Evolutionary conservation across 2,329 filamentous ascomycete species (phyloP).

Genomic region (Huntiella omanensis): DNA sequence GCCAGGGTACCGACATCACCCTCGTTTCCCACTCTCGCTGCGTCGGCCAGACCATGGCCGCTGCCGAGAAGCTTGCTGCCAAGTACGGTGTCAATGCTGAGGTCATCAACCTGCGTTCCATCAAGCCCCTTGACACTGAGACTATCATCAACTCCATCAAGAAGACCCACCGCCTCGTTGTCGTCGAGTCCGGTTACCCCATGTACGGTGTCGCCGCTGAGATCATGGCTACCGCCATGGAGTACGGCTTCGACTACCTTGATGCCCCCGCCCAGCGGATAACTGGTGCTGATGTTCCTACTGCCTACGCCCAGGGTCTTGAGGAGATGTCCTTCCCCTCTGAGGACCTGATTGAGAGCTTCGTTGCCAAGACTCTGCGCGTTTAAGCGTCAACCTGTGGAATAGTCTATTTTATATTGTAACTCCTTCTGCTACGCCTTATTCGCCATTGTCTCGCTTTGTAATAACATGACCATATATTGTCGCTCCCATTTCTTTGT

Average conservation of each 20-base stretch:
- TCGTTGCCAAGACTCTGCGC: slow-evolving; percentile 73
- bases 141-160: slow-evolving; percentile 92
- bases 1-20: slow-evolving; percentile 84
- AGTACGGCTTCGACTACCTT: slow-evolving; percentile 97
- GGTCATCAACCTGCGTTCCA: slow-evolving; percentile 92
- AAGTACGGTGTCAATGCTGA: slow-evolving; percentile 92
- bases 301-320: slow-evolving; percentile 79
- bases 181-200: slow-evolving; percentile 90
- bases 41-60: slow-evolving; percentile 76
- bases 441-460: neutral
- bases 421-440: neutral
- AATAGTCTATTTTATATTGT: neutral
- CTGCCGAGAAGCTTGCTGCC: slow-evolving; percentile 81
- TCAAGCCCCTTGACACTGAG: slow-evolving; percentile 94
- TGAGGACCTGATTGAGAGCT: slow-evolving; percentile 70
- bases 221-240: slow-evolving; percentile 85
- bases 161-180: slow-evolving; percentile 87
- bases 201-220: slow-evolving; percentile 85
- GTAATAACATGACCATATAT: too few relatives aligned
- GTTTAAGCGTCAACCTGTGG: slow-evolving; percentile 30
- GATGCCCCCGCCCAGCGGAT: slow-evolving; percentile 84
- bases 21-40: slow-evolving; percentile 89
- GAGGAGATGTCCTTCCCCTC: slow-evolving; percentile 93
- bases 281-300: slow-evolving; percentile 92
- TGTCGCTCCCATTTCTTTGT: too few relatives aligned